Conservation (phyloP, 345 rosid species). For the Kandelia obovata region DNA sequence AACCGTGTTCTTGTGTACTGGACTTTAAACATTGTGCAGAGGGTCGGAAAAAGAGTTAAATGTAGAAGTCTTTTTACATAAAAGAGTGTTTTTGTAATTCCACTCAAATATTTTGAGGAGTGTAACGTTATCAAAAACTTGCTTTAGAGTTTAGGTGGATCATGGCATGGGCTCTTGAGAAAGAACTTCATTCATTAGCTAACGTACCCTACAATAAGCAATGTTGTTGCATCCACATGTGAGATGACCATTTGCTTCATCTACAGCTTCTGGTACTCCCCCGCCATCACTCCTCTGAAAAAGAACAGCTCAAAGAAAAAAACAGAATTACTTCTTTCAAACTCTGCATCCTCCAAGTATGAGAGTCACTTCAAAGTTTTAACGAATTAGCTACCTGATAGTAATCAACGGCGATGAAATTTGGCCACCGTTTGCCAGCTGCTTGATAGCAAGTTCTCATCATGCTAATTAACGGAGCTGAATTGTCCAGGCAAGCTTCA, state of each 20-base stretch:
- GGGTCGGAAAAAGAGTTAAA: too few relatives aligned
- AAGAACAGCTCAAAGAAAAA: slow-evolving; percentile 2
- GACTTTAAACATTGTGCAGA: too few relatives aligned
- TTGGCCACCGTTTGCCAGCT: slow-evolving; percentile 88
- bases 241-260: slow-evolving; percentile 83
- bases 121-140: too few relatives aligned
- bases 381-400: slow-evolving; percentile 55
- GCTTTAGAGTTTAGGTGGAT: too few relatives aligned
- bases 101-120: too few relatives aligned
- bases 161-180: neutral
- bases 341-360: neutral
- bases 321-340: neutral
- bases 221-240: slow-evolving; percentile 85
- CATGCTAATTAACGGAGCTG: slow-evolving; percentile 63
- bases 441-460: slow-evolving; percentile 66
- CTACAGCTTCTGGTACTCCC: slow-evolving; percentile 81
- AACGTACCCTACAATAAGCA: slow-evolving; percentile 68
- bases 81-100: too few relatives aligned
- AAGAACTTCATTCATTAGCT: neutral
- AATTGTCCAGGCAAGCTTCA: slow-evolving; percentile 65
- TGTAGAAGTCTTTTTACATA: too few relatives aligned
- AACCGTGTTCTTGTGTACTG: too few relatives aligned
- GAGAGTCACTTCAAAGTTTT: too few relatives aligned
- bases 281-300: slow-evolving; percentile 84
- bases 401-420: slow-evolving; percentile 91